Base-by-base conservation (phyloP, 2,329 filamentous ascomycete species). In the Bipolaris zeicola region DNA sequence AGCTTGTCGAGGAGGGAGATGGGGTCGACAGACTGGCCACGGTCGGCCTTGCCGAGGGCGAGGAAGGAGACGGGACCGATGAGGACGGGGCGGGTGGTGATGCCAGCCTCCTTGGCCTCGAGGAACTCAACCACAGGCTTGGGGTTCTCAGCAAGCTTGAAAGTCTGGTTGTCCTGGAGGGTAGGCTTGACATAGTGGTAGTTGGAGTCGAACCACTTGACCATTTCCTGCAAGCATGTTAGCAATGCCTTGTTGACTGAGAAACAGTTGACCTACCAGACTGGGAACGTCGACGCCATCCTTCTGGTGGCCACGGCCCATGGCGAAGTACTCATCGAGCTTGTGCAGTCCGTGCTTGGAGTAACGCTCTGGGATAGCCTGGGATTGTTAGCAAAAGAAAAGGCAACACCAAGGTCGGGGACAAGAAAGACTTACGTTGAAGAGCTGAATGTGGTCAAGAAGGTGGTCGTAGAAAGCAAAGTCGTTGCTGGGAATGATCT, bases 141-240 rank as follows among this genome's bases (percentile, higher is more conserved):
- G 79, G 95, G 92, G 80, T 89, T 89, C 70, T 86, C 82, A 62
- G 85, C 81, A 63, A 99, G 91, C 82, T 89, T 93, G 89, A 99
- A 99, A 76, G 86, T 89, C 87, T 99, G 95, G 86, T 91, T 90
- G 83, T 97, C 89, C 82, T 97, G 92, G 68, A 99, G 87, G 63
- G 95, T 97, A 65, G 95, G 95, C 89, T 98, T 98, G 83, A 98
- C 95, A 81, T 99, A 99, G 87, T 98, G 95, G 89, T 99, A 99
- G 90, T 99, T 99, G 67, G 92, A 96, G 86, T 99, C 95, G 78
- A 99, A 99, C 95, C 95, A 99, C 87, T 99, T 99, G 74, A 99
- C 95, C 95, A 99, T 99, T 87, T 99, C 95, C 83, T 84, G 58
- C 28, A 47, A 18, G 38, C 43, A 31, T 47, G 61, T 80, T 68